Evolutionary conservation across 805 yeast species (phyloP), one percentile per base, ranked within the genome.

Genomic region (Clavispora vitiphila): DNA sequence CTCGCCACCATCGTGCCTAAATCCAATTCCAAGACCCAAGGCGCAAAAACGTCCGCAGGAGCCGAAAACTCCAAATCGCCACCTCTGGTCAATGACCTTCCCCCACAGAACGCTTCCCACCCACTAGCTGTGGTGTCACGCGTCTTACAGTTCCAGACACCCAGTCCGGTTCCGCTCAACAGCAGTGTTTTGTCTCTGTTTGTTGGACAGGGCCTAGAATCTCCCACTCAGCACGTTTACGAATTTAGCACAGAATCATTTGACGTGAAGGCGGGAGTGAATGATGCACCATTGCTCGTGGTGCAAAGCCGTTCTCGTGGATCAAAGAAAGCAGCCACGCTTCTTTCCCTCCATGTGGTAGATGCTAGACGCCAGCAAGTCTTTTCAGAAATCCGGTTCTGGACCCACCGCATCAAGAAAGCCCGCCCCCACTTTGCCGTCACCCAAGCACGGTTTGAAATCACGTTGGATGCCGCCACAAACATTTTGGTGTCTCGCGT

Each of bases 341-440:
- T 51, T 16, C 10, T 51, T n/a, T 50, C 55, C n/a, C 18, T 46
- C 24, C 45, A 46, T 23, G 27, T 50, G 10, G 31, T 35, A 11
- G 46, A 42, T 21, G 41, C 40, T 4, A 18, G 16, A 2, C 36
- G 44, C 18, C 20, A 27, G 11, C 40, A 34, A 11, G 25, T 49
- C 8, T 38, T 40, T 18, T 30, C 39, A n/a, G 54, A 51, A 27
- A 39, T 48, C 14, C 37, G 42, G 8, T 51, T 51, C 40, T 39
- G 48, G 21, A 29, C 43, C 19, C 35, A 45, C 26, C 38, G 39
- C 23, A 16, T 48, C 19, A 46, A 44, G 18, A 50, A 44, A 34
- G 50, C 54, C 27, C 40, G 41, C 12, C 24, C 34, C 2, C 52
- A 51, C 27, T 46, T 50, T n/a, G 25, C 29, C 6, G 37, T 47